These are phyloP conservation scores for Pseudonitzschia pungens DNA, from an alignment of 108 stramenopile genomes.

Conservation along the genomic window DNA sequence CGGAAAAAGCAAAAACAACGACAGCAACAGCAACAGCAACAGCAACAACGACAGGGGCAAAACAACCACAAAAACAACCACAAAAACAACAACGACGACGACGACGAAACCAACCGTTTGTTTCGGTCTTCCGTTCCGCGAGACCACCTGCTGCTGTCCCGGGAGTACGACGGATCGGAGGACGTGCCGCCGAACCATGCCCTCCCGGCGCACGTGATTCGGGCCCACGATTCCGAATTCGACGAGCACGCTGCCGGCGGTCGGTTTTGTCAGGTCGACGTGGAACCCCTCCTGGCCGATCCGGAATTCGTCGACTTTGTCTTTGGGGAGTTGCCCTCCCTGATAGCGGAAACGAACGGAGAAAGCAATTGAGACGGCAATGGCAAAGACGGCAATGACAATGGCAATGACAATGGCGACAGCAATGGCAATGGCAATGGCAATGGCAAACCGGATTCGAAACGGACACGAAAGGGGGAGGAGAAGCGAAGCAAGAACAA, in stretches of 20 bases:
- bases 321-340: background rate
- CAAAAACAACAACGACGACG: background rate
- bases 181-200: background rate
- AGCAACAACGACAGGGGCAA: background rate
- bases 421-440: too few relatives aligned
- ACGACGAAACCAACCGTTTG: background rate
- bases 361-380: too few relatives aligned
- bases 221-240: background rate
- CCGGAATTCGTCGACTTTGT: background rate
- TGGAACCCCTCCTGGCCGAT: background rate
- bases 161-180: background rate
- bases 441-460: too few relatives aligned
- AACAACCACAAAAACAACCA: background rate
- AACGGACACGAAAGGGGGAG: too few relatives aligned
- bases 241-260: background rate
- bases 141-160: background rate
- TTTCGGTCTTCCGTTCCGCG: background rate
- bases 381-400: too few relatives aligned
- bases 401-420: too few relatives aligned
- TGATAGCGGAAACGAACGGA: too few relatives aligned
- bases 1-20: background rate
- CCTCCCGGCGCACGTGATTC: background rate
- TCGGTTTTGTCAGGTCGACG: background rate
- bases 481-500: too few relatives aligned
- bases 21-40: too few relatives aligned